phyloP scores from a whole-genome alignment of 345 rosid genomes.

The Diplotaxis tenuifolia region DNA sequence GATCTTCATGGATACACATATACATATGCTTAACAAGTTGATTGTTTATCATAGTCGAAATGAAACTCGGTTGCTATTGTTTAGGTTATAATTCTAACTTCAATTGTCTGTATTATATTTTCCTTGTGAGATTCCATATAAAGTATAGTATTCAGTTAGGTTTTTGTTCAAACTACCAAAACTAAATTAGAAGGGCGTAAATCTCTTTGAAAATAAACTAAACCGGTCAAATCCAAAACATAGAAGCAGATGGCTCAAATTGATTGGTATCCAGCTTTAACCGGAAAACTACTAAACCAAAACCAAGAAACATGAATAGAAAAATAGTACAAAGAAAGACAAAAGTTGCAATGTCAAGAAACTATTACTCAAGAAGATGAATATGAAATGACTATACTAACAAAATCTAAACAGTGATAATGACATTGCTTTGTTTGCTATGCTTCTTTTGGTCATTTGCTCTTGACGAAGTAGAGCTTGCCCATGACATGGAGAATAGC shows the following conservation, averaged over 20 bases:
- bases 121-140: no score
- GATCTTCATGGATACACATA: background rate
- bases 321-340: no score
- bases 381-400: slow-evolving; percentile 11
- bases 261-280: no score
- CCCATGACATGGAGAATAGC: slow-evolving; percentile 87
- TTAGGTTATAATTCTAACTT: background rate
- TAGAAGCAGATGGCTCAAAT: no score
- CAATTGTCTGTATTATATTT: background rate
- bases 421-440: slow-evolving; percentile 1
- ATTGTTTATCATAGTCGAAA: background rate
- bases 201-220: no score
- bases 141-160: background rate
- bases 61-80: background rate
- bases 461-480: slow-evolving; percentile 67
- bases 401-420: background rate
- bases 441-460: slow-evolving; percentile 4
- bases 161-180: background rate
- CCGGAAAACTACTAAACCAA: no score
- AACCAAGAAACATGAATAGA: no score
- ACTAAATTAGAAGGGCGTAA: no score
- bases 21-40: background rate
- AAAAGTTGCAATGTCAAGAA: background rate
- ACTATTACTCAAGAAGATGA: slow-evolving; percentile 13
- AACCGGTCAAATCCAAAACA: no score